Evolutionary conservation across 2,329 filamentous ascomycete species (phyloP), one percentile per base, ranked within the genome.

Genomic region (Teratosphaeria epicoccoides): DNA sequence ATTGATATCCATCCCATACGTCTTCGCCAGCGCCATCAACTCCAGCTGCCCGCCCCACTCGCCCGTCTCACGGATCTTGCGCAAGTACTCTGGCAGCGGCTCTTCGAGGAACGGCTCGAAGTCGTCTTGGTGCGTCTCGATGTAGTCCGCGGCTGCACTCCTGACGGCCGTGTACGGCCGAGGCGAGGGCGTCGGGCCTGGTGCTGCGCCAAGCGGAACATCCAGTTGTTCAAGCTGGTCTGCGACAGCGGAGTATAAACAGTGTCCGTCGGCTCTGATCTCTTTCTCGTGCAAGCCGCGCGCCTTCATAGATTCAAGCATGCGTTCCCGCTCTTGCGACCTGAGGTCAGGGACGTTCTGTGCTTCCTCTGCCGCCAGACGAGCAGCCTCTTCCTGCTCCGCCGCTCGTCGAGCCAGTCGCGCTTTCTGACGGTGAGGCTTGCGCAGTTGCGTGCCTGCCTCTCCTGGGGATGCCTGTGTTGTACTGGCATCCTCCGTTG

Each of bases 11-110:
- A 93, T 81, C 2, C 80, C 80, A 62, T 94, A 97, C 50, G 80
- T 81, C 66, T 81, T 83, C 48, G 91, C 87, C 66, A 98, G 76
- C 23, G 93, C 93, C 68, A 84, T 76, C 51, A 98, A 71, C 74
- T 98, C 93, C 57, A 96, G 70, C 73, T 97, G 88, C 0, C 93
- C 93, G 47, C 93, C 93, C 93, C 93, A 98, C 70, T 95, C 91
- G 0, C 88, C 90, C 47, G 90, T 96, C 53, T 93, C 82, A 56
- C 83, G 74, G 54, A 98, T 87, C 71, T 86, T 88, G 46, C 72
- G 71, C 46, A 87, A 77, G 68, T 97, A 95, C 7, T 73, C 73
- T 2, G 80, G 79, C 46, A 96, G 66, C 12, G 84, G 81, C 66
- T 93, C 89, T 64, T 95, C 90, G 59, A 95, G 73, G 65, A 96